Evolutionary conservation across 2,329 filamentous ascomycete genomes (phyloP).

Genomic region (Colletotrichum sp.): DNA sequence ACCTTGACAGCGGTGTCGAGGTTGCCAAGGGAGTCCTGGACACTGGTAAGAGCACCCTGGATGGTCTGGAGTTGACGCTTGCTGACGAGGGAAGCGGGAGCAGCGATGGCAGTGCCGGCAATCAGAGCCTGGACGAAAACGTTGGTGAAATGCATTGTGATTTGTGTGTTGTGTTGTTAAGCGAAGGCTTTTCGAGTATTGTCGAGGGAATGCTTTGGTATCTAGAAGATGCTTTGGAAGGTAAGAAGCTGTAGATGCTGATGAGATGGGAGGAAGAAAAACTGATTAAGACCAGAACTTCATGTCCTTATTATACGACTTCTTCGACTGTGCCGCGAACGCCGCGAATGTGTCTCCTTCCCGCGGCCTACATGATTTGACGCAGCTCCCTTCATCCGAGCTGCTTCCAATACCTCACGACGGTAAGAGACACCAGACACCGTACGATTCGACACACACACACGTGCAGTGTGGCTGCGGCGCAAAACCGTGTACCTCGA

Average conservation of each 20-base stretch:
- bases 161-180: not conserved
- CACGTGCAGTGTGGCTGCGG: not conserved
- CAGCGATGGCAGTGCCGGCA: slow-evolving; percentile 53
- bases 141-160: slow-evolving; percentile 31
- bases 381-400: slow-evolving; percentile 6
- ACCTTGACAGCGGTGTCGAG: slow-evolving; percentile 33
- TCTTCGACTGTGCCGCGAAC: not conserved
- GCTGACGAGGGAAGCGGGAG: slow-evolving; percentile 25
- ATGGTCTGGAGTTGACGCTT: slow-evolving; percentile 56
- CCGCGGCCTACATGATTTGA: not conserved
- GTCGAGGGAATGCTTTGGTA: not conserved
- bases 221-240: not conserved
- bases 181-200: not conserved
- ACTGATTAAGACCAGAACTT: not conserved
- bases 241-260: not conserved
- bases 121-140: slow-evolving; percentile 53
- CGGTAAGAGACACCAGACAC: not conserved
- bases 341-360: not conserved
- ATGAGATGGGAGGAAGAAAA: not conserved
- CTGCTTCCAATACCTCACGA: not conserved
- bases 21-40: slow-evolving; percentile 65
- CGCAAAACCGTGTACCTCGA: not conserved
- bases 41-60: slow-evolving; percentile 62
- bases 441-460: not conserved
- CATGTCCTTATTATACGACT: slow-evolving; percentile 3